Base-by-base conservation (phyloP, 495 filamentous ascomycete genomes). In the Hypoxylon lenormandii region DNA sequence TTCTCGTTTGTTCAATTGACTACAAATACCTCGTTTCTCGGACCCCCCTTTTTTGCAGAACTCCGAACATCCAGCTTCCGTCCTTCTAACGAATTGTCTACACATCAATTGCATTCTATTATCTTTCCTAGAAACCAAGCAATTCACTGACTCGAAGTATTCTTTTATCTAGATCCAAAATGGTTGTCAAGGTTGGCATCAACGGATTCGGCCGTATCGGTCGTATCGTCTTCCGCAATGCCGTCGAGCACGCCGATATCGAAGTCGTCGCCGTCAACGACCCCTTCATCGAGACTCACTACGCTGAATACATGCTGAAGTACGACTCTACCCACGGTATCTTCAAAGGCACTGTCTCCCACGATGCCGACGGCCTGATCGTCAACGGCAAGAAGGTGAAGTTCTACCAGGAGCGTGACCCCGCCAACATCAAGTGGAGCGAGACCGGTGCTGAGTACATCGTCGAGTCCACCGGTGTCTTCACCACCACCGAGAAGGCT, bases 171-270 rank as follows among this genome's bases (percentile, higher is more conserved):
- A 71, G 49, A 62, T 56, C 50, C 26, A 84, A 74, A 59, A 83
- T 84, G 82, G 68, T 69, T 67, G 76, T 85, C 76, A 83, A 94
- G 89, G 92, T 96, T 75, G 93, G 93, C 75, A 97, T 97, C 88
- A 98, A 97, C 89, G 95, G 95, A 80, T 98, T 98, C 86, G 95
- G 95, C 85, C 94, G 95, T 82, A 98, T 98, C 82, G 95, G 95
- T 70, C 90, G 95, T 80, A 97, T 98, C 80, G 96, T 93, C 76
- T 81, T 84, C 82, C 77, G 80, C 72, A 83, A 87, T 80, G 94
- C 94, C 78, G 78, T 97, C 73, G 89, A 92, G 87, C 90, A 92
- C 80, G 80, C 82, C 65, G 91, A 93, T 61, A 89, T 97, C 75
- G 85, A 96, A 62, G 85, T 98, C 77, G 92, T 97, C 72, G 94